Base-by-base conservation (phyloP, 345 rosid species). In the Lepidium aucheri region DNA sequence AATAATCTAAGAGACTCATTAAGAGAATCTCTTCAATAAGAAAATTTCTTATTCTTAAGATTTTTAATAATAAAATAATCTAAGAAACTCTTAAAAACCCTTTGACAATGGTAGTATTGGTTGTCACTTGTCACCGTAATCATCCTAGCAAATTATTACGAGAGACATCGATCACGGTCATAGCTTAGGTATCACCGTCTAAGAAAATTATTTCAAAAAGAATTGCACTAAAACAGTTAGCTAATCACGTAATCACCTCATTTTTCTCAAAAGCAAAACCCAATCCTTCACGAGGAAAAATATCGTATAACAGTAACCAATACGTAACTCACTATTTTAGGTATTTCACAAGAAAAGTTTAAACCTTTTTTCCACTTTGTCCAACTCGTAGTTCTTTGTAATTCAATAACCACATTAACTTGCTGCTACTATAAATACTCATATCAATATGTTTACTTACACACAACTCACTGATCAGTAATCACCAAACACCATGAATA, bases 371-470 rank as follows among this genome's bases (percentile, higher is more conserved):
- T n/a, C n/a, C n/a, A n/a, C n/a, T n/a, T n/a, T n/a, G n/a, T n/a
- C n/a, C 22, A 20, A 20, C 22, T 20, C 22, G 22, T 20, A 20
- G 22, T 1, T 20, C 15, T 15, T 38, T 59, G 3, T n/a, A 40
- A 69, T 32, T n/a, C 9, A 33, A 33, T 22, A 22, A 30, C 10
- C 20, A 60, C 15, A 17, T 39, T 46, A 15, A 26, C 18, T 49
- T 60, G 14, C 39, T 43, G 13, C 68, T 53, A 70, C 68, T 61
- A 70, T 61, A 61, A 24, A 70, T 61, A 61, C 33, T 20, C 42
- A 61, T 52, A 52, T 52, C 38, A 58, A n/a, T 52, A 36, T 53
- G 22, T 70, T 62, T 52, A 15, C 62, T 43, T 53, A 35, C 45
- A 35, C 64, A 45, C 61, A 45, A 45, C 20, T 53, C 75, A 71